Evolutionary conservation across 345 rosid genomes (phyloP), one percentile per base, ranked within the genome.

Genomic region (Salix purpurea): DNA sequence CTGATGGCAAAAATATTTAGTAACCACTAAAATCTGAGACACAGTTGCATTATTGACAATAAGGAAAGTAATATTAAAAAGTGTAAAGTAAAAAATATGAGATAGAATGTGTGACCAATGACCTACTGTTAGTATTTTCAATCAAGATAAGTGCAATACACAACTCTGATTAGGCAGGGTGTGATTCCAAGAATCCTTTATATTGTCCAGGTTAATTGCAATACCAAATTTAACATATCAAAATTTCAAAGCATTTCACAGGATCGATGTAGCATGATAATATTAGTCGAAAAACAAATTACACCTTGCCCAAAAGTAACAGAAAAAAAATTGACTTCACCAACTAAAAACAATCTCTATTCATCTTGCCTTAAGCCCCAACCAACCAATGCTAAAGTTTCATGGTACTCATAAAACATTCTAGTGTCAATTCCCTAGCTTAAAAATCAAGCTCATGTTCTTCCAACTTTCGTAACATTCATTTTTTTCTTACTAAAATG

Each of bases 1-100:
- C 99, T 95, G 89, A 70, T 52, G 61, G 75, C 18, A 80, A 32
- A 32, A 73, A 73, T 21, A 26, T 42, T 74, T 11, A 21, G 19
- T 44, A 74, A 74, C 10, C 44, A 58, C 21, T 80, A 64, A 40
- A 61, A 61, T 23, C 26, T 32, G 42, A 1, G 56, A 1, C 19
- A 21, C 19, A 15, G 4, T 71, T 6, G 4, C 62, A 46, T 72
- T 34, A 36, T 54, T 19, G 64, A 50, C 74, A 9, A 6, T 39
- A 40, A 23, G 68, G 16, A 8, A 12, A 50, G 14, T 14, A 46
- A 46, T 13, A 46, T 46, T 46, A 46, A 12, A 46, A 46, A 11
- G 1, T 4, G 50, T 46, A 1, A 14, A 46, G 56, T 18, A 6
- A 8, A 16, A 16, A 50, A 18, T n/a, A 50, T 16, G 56, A 18